Evolutionary conservation across 768 basidiomycete genomes (phyloP).

Genomic region (Trametes sanguinea): DNA sequence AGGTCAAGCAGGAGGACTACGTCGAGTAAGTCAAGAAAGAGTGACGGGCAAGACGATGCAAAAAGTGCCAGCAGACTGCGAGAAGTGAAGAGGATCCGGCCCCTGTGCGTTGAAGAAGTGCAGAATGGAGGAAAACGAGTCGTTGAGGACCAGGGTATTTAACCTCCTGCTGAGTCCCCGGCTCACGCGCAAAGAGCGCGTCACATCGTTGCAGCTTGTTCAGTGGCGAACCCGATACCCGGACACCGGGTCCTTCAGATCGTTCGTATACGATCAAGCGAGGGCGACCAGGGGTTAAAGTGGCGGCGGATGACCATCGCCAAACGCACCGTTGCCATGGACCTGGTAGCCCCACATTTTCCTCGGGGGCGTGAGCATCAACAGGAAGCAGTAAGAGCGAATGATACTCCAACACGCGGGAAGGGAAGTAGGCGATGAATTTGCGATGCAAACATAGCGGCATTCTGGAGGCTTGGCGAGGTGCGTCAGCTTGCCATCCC

Average conservation of each 20-base stretch:
- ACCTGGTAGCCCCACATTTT: background rate
- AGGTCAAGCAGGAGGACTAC: background rate
- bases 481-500: background rate
- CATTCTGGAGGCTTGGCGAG: background rate
- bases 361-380: background rate
- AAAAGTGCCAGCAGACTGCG: slow-evolving; percentile 6
- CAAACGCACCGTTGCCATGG: background rate
- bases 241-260: no score
- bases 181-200: no score
- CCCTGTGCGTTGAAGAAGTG: slow-evolving; percentile 17
- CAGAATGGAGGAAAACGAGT: background rate
- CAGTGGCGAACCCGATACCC: background rate
- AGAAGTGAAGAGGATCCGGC: slow-evolving; percentile 20
- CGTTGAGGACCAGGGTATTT: background rate
- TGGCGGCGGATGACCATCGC: background rate
- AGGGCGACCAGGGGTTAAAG: background rate
- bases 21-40: background rate
- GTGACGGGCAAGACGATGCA: background rate
- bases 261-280: no score
- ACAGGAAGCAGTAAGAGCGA: background rate
- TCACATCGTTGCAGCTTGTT: no score
- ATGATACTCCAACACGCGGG: background rate
- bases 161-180: background rate
- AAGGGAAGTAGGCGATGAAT: no score
- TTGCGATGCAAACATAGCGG: background rate